phyloP scores from a whole-genome alignment of 306 rosid species.

The Prinsepia uniflora region DNA sequence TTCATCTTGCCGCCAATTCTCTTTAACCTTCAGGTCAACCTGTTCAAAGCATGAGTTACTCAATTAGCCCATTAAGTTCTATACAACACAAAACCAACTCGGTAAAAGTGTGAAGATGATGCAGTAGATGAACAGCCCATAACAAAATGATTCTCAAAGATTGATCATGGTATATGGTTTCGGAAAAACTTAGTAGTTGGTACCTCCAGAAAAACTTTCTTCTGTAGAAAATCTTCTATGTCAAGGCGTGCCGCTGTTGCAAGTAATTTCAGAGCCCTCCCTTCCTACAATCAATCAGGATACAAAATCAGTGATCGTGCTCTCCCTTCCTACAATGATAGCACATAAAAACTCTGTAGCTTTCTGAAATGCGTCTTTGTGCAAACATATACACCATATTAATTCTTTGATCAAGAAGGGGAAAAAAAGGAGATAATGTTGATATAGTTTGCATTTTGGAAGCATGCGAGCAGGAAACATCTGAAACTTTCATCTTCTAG shows the following conservation, averaged over 20 bases:
- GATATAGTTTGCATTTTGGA: not conserved
- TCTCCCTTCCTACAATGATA: constrained; percentile 54
- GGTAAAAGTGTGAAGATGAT: not conserved
- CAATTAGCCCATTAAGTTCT: constrained; percentile 8
- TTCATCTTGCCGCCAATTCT: constrained; percentile 93
- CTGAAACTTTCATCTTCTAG: not conserved
- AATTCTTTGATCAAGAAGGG: not conserved
- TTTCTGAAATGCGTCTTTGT: not conserved
- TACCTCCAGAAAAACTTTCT: constrained; percentile 94
- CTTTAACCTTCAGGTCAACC: constrained; percentile 90
- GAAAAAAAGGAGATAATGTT: not conserved
- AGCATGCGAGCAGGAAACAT: not conserved
- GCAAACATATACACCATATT: not conserved
- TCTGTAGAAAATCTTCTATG: constrained; percentile 80
- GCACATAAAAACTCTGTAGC: not conserved
- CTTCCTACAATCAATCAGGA: constrained; percentile 55
- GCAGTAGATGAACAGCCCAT: not conserved
- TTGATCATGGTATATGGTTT: not conserved
- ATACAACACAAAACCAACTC: not conserved
- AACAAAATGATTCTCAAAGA: not conserved
- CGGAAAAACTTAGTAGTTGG: not conserved
- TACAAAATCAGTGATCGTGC: constrained; percentile 28
- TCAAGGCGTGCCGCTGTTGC: constrained; percentile 95
- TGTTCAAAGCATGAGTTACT: constrained; percentile 36
- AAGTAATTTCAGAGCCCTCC: constrained; percentile 86